phyloP scores from a whole-genome alignment of 495 filamentous ascomycete genomes.

The Xeromyces bisporus region DNA sequence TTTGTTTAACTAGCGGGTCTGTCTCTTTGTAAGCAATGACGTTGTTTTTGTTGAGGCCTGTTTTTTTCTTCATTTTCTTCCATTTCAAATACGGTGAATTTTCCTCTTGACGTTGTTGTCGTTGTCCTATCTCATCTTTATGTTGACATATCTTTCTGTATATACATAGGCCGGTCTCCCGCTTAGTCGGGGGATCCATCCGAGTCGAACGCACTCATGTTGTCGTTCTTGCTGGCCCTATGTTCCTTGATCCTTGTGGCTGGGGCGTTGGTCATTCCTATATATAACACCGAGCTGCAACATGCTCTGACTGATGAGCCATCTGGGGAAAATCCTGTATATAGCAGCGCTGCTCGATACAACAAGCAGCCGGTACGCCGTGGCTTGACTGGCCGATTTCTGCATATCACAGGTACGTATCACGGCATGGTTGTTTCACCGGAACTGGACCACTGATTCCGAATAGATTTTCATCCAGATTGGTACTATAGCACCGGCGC shows the following conservation, averaged over 20 bases:
- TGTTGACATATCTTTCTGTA: too few species aligned
- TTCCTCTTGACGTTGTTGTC: too few species aligned
- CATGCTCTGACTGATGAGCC: too few species aligned
- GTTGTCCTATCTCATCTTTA: too few species aligned
- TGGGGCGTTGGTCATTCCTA: slow-evolving; percentile 1
- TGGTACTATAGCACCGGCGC: slow-evolving; percentile 63
- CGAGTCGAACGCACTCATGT: background rate
- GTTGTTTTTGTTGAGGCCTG: background rate
- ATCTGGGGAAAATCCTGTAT: too few species aligned
- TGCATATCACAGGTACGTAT: slow-evolving; percentile 81
- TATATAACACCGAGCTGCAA: too few species aligned
- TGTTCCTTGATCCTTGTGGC: background rate
- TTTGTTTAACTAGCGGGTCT: too few species aligned
- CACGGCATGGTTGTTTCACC: background rate
- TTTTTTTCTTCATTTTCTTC: background rate
- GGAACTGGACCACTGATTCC: background rate
- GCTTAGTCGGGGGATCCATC: slow-evolving; percentile 2
- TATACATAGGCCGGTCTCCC: slow-evolving; percentile 1
- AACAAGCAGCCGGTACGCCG: too few species aligned
- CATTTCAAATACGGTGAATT: background rate
- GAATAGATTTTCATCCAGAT: slow-evolving; percentile 77
- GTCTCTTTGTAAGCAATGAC: background rate
- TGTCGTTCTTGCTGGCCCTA: background rate
- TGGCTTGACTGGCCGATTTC: slow-evolving; percentile 48
- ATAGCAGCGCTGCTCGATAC: too few species aligned